phyloP scores from a whole-genome alignment of 345 rosid genomes.

The Bruguiera parviflora region DNA sequence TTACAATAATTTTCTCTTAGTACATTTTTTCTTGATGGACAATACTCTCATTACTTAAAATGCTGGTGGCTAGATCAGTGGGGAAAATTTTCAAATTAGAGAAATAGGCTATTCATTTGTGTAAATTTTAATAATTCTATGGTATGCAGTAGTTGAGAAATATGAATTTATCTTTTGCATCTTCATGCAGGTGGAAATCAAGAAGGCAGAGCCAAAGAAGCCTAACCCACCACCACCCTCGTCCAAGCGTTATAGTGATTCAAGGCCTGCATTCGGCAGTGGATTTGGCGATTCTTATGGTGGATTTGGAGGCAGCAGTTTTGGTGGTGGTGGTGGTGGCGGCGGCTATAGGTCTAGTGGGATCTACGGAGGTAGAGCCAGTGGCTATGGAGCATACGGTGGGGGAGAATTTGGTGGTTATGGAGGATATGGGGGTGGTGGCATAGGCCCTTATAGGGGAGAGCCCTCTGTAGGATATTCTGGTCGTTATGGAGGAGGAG shows the following conservation, averaged over 20 bases:
- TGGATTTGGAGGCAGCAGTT: constrained; percentile 43
- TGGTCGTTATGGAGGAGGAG: constrained; percentile 73
- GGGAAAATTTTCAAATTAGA: no score
- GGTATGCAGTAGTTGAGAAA: no score
- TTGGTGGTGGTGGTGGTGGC: constrained; percentile 46
- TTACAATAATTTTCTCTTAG: no score
- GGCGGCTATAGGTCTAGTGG: constrained; percentile 61
- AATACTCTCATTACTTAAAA: no score
- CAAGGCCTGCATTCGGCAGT: constrained; percentile 43
- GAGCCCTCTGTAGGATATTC: constrained; percentile 69
- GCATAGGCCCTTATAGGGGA: constrained; percentile 70
- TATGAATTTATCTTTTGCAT: not conserved
- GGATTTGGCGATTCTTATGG: constrained; percentile 52
- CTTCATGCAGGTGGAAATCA: constrained; percentile 80
- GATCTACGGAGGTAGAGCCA: constrained; percentile 53
- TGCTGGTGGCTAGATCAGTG: no score
- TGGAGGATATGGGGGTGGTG: constrained; percentile 51
- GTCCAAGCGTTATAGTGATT: constrained; percentile 23
- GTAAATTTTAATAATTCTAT: no score
- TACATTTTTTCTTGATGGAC: no score
- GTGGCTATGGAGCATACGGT: constrained; percentile 61
- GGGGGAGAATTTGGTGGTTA: constrained; percentile 67
- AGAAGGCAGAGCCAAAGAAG: constrained; percentile 98
- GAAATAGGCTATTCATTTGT: no score
- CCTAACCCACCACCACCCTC: constrained; percentile 54